These are phyloP conservation scores for Rosa persica DNA, from an alignment of 306 rosid genomes.

Conservation along the genomic window DNA sequence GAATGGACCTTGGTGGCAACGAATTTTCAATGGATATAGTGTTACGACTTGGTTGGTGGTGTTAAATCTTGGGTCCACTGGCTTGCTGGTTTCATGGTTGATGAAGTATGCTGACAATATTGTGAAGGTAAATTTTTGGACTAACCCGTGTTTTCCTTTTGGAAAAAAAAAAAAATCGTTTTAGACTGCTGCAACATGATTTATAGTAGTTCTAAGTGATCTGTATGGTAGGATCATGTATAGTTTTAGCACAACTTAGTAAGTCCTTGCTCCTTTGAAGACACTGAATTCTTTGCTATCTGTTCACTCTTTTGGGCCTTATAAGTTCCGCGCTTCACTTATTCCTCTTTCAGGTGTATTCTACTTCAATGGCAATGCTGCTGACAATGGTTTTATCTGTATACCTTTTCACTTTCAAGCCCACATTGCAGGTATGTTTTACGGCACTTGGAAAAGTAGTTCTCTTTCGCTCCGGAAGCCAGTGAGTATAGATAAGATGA, in stretches of 20 bases:
- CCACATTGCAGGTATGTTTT: slow-evolving; percentile 71
- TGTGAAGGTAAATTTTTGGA: slow-evolving; percentile 59
- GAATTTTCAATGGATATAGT: slow-evolving; percentile 77
- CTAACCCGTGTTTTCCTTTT: background rate
- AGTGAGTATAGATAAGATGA: background rate
- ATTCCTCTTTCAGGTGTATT: slow-evolving; percentile 60
- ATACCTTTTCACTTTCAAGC: slow-evolving; percentile 80
- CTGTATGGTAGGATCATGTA: background rate
- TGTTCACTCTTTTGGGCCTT: background rate
- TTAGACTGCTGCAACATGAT: background rate
- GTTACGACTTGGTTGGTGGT: slow-evolving; percentile 90
- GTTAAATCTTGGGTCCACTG: slow-evolving; percentile 92
- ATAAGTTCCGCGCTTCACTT: background rate
- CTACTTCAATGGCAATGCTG: slow-evolving; percentile 98
- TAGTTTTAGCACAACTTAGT: slow-evolving; percentile 6
- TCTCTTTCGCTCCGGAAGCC: slow-evolving; percentile 7
- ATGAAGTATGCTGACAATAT: slow-evolving; percentile 98
- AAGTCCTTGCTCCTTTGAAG: background rate
- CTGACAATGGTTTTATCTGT: slow-evolving; percentile 74
- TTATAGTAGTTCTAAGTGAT: background rate
- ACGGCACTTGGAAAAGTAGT: background rate
- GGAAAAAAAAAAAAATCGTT: background rate
- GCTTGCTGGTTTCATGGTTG: slow-evolving; percentile 92
- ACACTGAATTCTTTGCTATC: background rate
- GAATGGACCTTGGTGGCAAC: slow-evolving; percentile 96